Evolutionary conservation across 78 protist genomes (phyloP).

Genomic region (Dictyostelium purpureum): DNA sequence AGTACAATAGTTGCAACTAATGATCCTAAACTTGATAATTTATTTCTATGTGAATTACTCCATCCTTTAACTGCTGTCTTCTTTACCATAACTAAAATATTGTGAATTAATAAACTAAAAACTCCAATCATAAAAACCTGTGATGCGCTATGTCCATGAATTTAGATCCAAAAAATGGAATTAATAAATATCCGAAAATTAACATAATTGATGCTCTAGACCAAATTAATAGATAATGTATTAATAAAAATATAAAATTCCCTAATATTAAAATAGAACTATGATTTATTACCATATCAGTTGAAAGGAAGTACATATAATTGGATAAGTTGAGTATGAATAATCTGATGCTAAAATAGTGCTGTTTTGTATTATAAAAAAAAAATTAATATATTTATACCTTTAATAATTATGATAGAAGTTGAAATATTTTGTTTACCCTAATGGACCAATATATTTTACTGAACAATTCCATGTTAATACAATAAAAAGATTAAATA

Average conservation of each 20-base stretch:
- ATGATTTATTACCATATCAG: conserved; percentile 66
- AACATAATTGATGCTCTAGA: conserved; percentile 64
- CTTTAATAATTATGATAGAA: neutral
- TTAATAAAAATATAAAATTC: neutral
- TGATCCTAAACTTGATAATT: conserved; percentile 3
- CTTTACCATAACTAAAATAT: neutral
- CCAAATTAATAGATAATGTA: too few species aligned
- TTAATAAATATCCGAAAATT: conserved; percentile 31
- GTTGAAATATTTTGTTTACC: conserved; percentile 9
- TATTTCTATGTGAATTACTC: conserved; percentile 5
- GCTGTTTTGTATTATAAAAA: neutral
- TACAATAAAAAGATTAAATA: conserved; percentile 4
- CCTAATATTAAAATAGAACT: neutral
- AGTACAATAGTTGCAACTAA: conserved; percentile 23
- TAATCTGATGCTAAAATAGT: conserved; percentile 51
- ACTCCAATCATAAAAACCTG: conserved; percentile 16
- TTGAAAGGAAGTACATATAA: conserved; percentile 26
- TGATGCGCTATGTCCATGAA: neutral
- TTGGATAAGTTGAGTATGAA: conserved; percentile 61
- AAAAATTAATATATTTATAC: neutral
- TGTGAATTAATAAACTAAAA: neutral
- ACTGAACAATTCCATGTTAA: conserved; percentile 40
- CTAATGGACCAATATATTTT: conserved; percentile 71
- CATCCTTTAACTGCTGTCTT: conserved; percentile 5
- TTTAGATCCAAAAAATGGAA: conserved; percentile 53